These are phyloP conservation scores for Themeda triandra DNA, from an alignment of 176 grass and related monocot species.

Conservation along the genomic window DNA sequence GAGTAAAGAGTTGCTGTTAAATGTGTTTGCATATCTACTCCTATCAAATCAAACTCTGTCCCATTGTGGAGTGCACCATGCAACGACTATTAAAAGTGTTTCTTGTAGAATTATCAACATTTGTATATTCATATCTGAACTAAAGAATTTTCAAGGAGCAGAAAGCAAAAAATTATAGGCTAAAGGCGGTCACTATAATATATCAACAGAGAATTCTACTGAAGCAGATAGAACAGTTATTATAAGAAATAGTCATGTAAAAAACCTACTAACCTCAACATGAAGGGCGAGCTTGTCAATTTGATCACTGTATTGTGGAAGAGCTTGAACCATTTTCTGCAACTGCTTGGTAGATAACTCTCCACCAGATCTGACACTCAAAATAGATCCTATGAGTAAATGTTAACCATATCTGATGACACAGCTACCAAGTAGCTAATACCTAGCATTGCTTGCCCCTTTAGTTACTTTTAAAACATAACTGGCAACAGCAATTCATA, in stretches of 20 bases:
- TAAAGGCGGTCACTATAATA: background rate
- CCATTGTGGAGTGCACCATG: background rate
- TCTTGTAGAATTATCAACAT: background rate
- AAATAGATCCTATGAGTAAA: background rate
- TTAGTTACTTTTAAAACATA: background rate
- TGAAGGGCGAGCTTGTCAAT: constrained; percentile 94
- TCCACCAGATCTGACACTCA: constrained; percentile 52
- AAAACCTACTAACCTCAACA: constrained; percentile 70
- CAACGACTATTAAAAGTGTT: background rate
- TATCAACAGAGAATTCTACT: constrained; percentile 1
- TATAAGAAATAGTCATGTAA: background rate
- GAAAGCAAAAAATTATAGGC: background rate
- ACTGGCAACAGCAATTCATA: background rate
- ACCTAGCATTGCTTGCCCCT: background rate
- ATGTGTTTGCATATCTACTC: constrained; percentile 32
- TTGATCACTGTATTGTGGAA: constrained; percentile 96
- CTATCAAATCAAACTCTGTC: background rate
- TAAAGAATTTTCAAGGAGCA: background rate
- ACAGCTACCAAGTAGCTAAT: background rate
- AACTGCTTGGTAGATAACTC: constrained; percentile 84
- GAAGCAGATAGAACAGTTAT: background rate
- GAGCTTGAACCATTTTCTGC: constrained; percentile 90
- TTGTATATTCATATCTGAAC: background rate
- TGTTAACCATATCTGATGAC: background rate
- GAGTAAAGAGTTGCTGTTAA: constrained; percentile 14